phyloP scores from a whole-genome alignment of 2,329 filamentous ascomycete species.

The Colletotrichum somersetense region DNA sequence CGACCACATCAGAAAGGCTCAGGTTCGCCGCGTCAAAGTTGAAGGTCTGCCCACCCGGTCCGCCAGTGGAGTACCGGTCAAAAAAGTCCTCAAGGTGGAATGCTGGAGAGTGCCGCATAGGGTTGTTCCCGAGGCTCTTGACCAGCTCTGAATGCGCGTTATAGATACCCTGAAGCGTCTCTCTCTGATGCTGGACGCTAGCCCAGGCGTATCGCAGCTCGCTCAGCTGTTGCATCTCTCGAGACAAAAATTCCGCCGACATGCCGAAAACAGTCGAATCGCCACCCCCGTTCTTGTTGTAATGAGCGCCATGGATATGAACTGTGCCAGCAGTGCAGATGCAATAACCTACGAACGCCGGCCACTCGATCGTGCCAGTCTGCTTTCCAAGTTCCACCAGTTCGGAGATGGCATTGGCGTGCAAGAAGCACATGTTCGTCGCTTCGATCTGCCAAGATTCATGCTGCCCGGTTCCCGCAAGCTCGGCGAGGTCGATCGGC shows the following conservation, averaged over 20 bases:
- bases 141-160: conserved; percentile 85
- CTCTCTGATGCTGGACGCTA: conserved; percentile 82
- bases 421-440: conserved; percentile 86
- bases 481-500: conserved; percentile 84
- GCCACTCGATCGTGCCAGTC: conserved; percentile 83
- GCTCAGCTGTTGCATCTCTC: conserved; percentile 83
- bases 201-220: conserved; percentile 83
- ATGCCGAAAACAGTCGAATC: conserved; percentile 73
- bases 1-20: conserved; percentile 74
- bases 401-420: conserved; percentile 89
- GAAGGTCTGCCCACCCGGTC: conserved; percentile 69
- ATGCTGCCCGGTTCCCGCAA: conserved; percentile 84
- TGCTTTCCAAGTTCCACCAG: conserved; percentile 83
- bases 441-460: conserved; percentile 95
- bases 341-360: conserved; percentile 87
- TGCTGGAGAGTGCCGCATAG: conserved; percentile 80
- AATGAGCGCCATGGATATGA: conserved; percentile 88
- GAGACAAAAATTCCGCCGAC: conserved; percentile 77
- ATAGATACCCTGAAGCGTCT: conserved; percentile 82
- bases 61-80: conserved; percentile 76
- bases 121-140: conserved; percentile 75
- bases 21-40: conserved; percentile 81
- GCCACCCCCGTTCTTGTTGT: conserved; percentile 67
- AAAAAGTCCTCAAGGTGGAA: conserved; percentile 92
- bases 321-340: conserved; percentile 89